A percentile compares a stretch with the other conserved stretches of the same genome.
Evolutionary conservation across 441 rosid species (phyloP).

Genomic region (Arabidopsis hybrid): DNA sequence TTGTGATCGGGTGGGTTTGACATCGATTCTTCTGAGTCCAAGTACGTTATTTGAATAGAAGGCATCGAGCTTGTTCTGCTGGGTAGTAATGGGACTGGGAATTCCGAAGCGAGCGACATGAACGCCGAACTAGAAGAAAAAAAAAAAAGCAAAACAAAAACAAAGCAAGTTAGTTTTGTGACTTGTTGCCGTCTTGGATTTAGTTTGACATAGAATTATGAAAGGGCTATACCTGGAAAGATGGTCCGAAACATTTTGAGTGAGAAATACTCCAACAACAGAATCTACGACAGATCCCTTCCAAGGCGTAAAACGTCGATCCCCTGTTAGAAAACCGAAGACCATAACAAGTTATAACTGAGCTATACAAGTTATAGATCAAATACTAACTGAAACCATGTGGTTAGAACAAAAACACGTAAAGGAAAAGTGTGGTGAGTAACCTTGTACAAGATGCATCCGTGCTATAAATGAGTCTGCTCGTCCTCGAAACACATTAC

Average conservation of each 20-base stretch:
- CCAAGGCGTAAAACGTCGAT: constrained; percentile 74
- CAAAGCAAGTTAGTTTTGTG: constrained; percentile 15
- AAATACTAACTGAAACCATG: not conserved
- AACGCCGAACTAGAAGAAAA: constrained; percentile 63
- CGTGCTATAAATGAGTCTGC: constrained; percentile 73
- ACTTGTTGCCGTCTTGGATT: not conserved
- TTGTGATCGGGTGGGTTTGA: constrained; percentile 50
- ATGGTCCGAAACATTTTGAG: constrained; percentile 78
- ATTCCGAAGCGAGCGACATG: constrained; percentile 68
- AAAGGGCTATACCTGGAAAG: constrained; percentile 61
- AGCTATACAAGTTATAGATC: constrained; percentile 1
- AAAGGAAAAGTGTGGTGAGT: constrained; percentile 18
- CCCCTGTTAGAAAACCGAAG: constrained; percentile 51
- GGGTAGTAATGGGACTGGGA: constrained; percentile 47
- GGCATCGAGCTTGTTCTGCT: constrained; percentile 42
- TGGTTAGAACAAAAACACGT: not conserved
- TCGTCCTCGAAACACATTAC: constrained; percentile 65
- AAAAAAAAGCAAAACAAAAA: constrained; percentile 11
- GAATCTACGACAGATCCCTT: constrained; percentile 78
- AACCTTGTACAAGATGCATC: constrained; percentile 86
- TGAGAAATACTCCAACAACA: constrained; percentile 74
- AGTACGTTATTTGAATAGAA: constrained; percentile 51
- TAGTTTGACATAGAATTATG: constrained; percentile 7
- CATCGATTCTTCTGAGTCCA: constrained; percentile 59
- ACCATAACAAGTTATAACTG: constrained; percentile 30